A percentile compares a stretch with the other conserved stretches of the same genome.
phyloP scores from a whole-genome alignment of 768 basidiomycete genomes.

The Lactifluus subvellereus region DNA sequence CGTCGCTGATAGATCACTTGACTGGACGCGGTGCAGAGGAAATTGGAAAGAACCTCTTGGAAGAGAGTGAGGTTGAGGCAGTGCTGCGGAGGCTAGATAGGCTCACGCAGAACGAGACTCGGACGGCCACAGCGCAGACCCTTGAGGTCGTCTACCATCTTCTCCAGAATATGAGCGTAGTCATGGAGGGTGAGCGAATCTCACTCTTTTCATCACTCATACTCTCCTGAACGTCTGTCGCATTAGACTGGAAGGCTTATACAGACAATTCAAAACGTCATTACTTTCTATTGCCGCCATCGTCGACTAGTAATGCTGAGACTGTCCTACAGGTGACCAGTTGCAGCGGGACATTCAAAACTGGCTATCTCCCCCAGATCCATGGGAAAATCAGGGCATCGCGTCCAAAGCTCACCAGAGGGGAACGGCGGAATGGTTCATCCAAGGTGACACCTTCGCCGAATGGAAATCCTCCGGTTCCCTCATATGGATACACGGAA shows the following conservation, averaged over 20 bases:
- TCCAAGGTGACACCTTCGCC: not conserved
- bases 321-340: not conserved
- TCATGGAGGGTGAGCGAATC: not conserved
- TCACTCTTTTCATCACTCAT: not conserved
- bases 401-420: not conserved
- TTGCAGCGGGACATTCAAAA: not conserved
- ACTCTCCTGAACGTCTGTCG: not conserved
- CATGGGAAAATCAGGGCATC: not conserved
- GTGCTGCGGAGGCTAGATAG: not conserved
- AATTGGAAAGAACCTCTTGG: not conserved
- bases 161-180: not conserved
- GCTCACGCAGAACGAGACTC: not conserved
- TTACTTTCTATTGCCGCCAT: not conserved
- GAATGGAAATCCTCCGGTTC: slow-evolving; percentile 1
- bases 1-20: not conserved
- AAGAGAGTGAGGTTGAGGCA: not conserved
- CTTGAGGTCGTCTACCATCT: not conserved
- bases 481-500: slow-evolving; percentile 3
- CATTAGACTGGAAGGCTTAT: not conserved
- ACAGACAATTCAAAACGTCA: not conserved
- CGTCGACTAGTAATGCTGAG: not conserved
- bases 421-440: slow-evolving; percentile 2
- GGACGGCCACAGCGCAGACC: not conserved
- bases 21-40: not conserved
- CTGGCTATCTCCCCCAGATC: not conserved